Evolutionary conservation across 768 basidiomycete species (phyloP), one percentile per base, ranked within the genome.

Genomic region (Russula dissimulans): DNA sequence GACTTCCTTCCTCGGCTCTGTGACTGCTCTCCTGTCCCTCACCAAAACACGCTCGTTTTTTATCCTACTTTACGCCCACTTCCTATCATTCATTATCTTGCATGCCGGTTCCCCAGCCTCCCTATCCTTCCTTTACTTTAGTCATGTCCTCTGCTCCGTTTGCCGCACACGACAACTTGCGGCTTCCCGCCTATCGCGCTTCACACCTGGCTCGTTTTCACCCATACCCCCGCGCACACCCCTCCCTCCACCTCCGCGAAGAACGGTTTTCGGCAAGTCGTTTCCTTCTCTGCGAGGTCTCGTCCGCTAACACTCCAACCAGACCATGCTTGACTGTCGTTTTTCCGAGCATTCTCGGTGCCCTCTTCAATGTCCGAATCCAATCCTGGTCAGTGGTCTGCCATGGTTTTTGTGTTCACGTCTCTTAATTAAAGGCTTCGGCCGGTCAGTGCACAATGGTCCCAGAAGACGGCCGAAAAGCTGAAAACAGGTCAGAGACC

Each of bases 191-290:
- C 5, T 44, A 62, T 57, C 54, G 62, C 31, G 49, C n/a, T 9
- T 56, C 60, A 17, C 55, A 64, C 45, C 38, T 48, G 8, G 10
- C 42, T 56, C 60, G 62, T 14, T 64, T 44, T 36, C 62, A 64
- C 31, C 60, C 62, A 41, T 64, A 62, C 31, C 45, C 55, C 8
- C 62, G 62, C 7, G 18, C 12, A 3, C 51, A 43, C 14, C 54
- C 36, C 11, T n/a, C 60, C 18, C 22, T 14, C 17, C 50, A 43
- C 18, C 22, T n/a, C 17, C 50, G 38, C 7, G 39, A 57, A 43
- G 59, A 63, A n/a, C 53, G 47, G 42, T 14, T 46, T 39, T 46
- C 56, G 54, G 62, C 61, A 43, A 38, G 43, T 38, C n/a, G 15
- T 18, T 45, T 12, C 31, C 14, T 17, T 29, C 18, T 39, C 11